Conservation (phyloP, 176 grass and related monocot species). For the Hordeum vulgare region DNA sequence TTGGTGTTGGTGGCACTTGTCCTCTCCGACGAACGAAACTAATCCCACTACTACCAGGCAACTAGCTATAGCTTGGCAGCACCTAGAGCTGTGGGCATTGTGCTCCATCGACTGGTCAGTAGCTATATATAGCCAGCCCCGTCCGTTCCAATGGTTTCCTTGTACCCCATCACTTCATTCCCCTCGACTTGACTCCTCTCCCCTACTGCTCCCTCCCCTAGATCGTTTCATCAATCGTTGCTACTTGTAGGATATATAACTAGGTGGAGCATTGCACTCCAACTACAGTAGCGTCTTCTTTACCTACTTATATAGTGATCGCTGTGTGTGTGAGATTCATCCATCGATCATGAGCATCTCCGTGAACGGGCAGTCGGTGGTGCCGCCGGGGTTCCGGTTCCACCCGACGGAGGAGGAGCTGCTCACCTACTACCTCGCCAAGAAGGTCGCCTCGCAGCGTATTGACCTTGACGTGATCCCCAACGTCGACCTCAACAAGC, state of each 20-base stretch:
- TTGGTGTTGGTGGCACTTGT: conserved; percentile 87
- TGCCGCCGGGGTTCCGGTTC: conserved; percentile 88
- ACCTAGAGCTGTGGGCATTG: neutral
- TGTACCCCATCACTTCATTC: conserved; percentile 27
- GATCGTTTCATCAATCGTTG: neutral
- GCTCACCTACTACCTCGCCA: conserved; percentile 79
- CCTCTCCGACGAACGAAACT: conserved; percentile 35
- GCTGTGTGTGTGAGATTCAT: no score
- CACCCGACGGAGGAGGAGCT: conserved; percentile 95
- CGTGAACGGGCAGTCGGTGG: conserved; percentile 76
- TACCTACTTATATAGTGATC: no score
- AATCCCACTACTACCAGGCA: conserved; percentile 39
- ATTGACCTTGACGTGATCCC: conserved; percentile 89
- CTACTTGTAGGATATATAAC: neutral
- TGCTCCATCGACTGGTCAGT: neutral
- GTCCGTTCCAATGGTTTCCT: conserved; percentile 47
- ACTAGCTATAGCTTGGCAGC: neutral
- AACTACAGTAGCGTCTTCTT: neutral
- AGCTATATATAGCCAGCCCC: conserved; percentile 63
- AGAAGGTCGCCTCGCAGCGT: conserved; percentile 65
- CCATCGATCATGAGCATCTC: conserved; percentile 53
- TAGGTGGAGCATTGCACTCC: neutral
- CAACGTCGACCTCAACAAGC: conserved; percentile 87
- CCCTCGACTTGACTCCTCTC: neutral
- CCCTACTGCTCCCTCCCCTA: no score